Percentiles rank a stretch among this genome's conserved stretches.
phyloP scores from a whole-genome alignment of 306 rosid species.

The Sechiopsis laciniata region DNA sequence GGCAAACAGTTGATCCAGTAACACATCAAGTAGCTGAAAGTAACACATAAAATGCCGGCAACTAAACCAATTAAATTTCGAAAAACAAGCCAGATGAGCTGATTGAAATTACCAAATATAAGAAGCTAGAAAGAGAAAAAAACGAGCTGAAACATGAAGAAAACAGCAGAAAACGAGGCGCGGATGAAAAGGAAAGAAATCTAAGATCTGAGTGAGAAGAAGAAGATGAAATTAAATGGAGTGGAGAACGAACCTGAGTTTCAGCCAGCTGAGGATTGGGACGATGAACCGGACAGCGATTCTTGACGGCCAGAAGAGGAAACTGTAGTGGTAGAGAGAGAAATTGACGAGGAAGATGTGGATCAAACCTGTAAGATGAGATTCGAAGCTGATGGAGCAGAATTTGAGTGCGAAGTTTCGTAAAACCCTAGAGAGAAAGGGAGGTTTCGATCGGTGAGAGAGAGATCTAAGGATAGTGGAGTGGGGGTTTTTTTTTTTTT shows the following conservation, averaged over 20 bases:
- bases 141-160: not conserved
- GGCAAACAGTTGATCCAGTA: constrained; percentile 11
- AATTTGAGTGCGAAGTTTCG: constrained; percentile 58
- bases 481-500: not conserved
- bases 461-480: constrained; percentile 21
- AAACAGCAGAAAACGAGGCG: constrained; percentile 7
- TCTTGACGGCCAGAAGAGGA: constrained; percentile 5
- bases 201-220: constrained; percentile 1
- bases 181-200: not conserved
- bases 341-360: constrained; percentile 20
- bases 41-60: constrained; percentile 6
- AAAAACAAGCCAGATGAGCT: not conserved
- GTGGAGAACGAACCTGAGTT: constrained; percentile 10
- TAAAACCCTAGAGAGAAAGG: constrained; percentile 73
- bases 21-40: constrained; percentile 5
- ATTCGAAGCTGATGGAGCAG: constrained; percentile 33
- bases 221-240: not conserved
- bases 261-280: constrained; percentile 9
- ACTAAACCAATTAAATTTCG: not conserved
- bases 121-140: not conserved
- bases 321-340: constrained; percentile 30
- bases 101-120: not conserved
- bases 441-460: constrained; percentile 29
- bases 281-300: too few species aligned
- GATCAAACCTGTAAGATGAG: constrained; percentile 30